These are phyloP conservation scores for Halenospora varia DNA, from an alignment of 495 filamentous ascomycete species.

Conservation along the genomic window DNA sequence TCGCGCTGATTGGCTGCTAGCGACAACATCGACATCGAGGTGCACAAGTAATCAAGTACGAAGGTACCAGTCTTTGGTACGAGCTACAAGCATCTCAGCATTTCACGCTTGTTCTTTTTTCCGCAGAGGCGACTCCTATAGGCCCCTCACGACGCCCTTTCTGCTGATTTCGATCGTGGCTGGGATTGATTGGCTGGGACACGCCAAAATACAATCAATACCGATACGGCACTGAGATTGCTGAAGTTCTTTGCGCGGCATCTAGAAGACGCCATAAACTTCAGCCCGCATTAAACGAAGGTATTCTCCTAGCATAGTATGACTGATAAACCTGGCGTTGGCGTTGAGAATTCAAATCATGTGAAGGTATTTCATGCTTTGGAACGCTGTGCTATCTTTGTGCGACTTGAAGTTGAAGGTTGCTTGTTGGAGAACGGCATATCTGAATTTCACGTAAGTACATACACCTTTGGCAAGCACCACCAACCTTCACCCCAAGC, in stretches of 20 bases:
- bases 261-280: neutral
- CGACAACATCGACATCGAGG: neutral
- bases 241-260: conserved; percentile 1
- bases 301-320: neutral
- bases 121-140: neutral
- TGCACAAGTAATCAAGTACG: neutral
- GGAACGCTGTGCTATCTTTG: too few relatives aligned
- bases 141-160: neutral
- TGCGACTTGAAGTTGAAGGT: too few relatives aligned
- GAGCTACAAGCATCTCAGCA: neutral
- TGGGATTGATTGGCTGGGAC: conserved; percentile 7
- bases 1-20: conserved; percentile 1
- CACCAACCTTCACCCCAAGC: too few relatives aligned
- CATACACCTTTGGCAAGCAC: too few relatives aligned
- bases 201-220: neutral
- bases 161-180: conserved; percentile 4
- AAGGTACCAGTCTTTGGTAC: neutral
- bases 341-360: too few relatives aligned
- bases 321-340: too few relatives aligned
- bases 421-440: too few relatives aligned
- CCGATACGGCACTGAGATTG: conserved; percentile 1
- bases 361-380: too few relatives aligned
- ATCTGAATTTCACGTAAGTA: too few relatives aligned
- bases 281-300: neutral
- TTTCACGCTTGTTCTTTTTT: neutral